Evolutionary conservation across 2,329 filamentous ascomycete genomes (phyloP), one percentile per base, ranked within the genome.

Genomic region (Ceratocystis lukuohia): DNA sequence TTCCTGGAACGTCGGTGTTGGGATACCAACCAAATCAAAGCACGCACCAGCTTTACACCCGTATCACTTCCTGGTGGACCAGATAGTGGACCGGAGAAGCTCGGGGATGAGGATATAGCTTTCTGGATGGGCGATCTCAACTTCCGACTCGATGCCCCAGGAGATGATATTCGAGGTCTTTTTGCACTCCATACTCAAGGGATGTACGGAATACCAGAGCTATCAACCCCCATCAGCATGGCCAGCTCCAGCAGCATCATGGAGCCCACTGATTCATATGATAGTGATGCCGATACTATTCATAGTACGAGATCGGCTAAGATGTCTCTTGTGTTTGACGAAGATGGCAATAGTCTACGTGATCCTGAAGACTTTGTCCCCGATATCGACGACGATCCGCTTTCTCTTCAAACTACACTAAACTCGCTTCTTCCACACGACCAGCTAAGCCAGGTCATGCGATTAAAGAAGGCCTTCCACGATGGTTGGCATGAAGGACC

Each of bases 81-180:
- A 1, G 80, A 85, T 46, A 84, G 86, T n/a, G 84, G 87, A 25
- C 77, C 80, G 0, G 85, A 88, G 64, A 83, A 79, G 45, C 87
- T 99, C 69, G 92, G 90, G 0, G 89, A 95, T 48, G 93, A 96
- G 70, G 94, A 99, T 72, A 91, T 96, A 76, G 85, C 87, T 0
- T 96, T 99, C 72, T 97, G 93, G 91, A 89, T 96, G 72, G 94
- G 94, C 5, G 94, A 99, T 74, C 80, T 99, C 53, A 99, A 99
- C 74, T 99, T 96, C 73, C 85, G 94, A 41, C 80, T 99, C 0
- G 90, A 95, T 63, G 89, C 88, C 57, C 89, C 93, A 0, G 92
- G 91, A 0, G 88, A 94, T 46, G 94, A 99, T 73, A 94, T 99
- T 61, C 84, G 93, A 41, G 84, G 88, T 61, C 78, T 97, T 5